These are phyloP conservation scores for Moricandia arvensis DNA, from an alignment of 345 rosid genomes.

Conservation along the genomic window DNA sequence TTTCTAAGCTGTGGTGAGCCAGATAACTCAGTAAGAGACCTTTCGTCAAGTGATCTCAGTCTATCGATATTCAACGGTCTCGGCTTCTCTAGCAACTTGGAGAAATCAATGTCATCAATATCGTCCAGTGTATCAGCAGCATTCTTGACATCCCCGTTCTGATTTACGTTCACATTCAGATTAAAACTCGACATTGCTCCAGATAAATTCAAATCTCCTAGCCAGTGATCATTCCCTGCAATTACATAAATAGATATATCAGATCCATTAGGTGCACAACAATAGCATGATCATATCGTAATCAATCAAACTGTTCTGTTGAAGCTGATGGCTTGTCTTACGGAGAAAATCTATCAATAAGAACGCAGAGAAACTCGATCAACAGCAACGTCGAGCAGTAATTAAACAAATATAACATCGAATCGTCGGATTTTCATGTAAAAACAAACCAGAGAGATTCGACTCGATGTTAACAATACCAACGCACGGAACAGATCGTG, in stretches of 20 bases:
- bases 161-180: neutral
- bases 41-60: neutral
- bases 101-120: neutral
- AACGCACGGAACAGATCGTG: conserved; percentile 13
- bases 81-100: neutral
- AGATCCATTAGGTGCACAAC: neutral
- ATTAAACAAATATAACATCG: too few relatives aligned
- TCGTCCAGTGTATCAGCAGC: neutral
- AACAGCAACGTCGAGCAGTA: neutral
- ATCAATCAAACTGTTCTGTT: neutral
- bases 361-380: neutral
- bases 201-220: neutral
- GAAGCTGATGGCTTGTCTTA: neutral
- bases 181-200: neutral
- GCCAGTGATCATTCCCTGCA: neutral
- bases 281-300: neutral
- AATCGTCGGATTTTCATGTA: too few relatives aligned
- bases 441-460: conserved; percentile 3
- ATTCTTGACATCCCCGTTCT: neutral
- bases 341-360: neutral
- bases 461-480: neutral
- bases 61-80: neutral
- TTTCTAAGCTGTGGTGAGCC: neutral
- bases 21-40: neutral
- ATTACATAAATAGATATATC: neutral